Evolutionary conservation across 2,329 filamentous ascomycete genomes (phyloP).

Genomic region (Beauveria rudraprayagi): DNA sequence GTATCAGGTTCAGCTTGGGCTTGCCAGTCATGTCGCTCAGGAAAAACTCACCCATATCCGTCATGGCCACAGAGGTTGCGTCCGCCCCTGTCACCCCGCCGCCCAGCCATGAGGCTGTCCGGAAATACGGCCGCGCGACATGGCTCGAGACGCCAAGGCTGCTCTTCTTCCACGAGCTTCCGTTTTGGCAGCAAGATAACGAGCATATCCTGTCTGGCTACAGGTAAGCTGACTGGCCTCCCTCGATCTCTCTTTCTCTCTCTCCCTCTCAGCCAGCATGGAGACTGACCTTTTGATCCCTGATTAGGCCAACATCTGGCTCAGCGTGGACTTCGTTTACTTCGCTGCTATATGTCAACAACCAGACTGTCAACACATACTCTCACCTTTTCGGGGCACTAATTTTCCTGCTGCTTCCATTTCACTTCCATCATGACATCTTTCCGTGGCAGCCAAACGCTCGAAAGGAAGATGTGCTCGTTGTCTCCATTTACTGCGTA

Average conservation of each 20-base stretch:
- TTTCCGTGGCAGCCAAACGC: not conserved
- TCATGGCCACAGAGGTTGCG: not conserved
- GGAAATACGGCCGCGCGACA: not conserved
- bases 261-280: not conserved
- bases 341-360: conserved; percentile 13
- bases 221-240: not conserved
- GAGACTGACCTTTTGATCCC: not conserved
- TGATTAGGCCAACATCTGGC: conserved; percentile 5
- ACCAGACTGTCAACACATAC: conserved; percentile 11
- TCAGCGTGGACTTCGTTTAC: conserved; percentile 8
- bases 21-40: not conserved
- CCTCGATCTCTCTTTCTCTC: no score
- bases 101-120: not conserved
- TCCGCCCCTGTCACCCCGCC: not conserved
- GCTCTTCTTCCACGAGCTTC: conserved; percentile 8
- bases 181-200: conserved; percentile 8
- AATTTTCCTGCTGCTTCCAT: conserved; percentile 6
- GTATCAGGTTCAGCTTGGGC: no score
- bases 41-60: not conserved
- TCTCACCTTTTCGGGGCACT: conserved; percentile 13
- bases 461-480: conserved; percentile 8
- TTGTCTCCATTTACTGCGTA: conserved; percentile 13
- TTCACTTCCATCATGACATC: conserved; percentile 8
- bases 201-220: conserved; percentile 11
- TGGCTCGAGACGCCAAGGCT: conserved; percentile 6